Evolutionary conservation across 163 green algal genomes (phyloP), one percentile per base, ranked within the genome.

Genomic region (Chlorella variabilis): DNA sequence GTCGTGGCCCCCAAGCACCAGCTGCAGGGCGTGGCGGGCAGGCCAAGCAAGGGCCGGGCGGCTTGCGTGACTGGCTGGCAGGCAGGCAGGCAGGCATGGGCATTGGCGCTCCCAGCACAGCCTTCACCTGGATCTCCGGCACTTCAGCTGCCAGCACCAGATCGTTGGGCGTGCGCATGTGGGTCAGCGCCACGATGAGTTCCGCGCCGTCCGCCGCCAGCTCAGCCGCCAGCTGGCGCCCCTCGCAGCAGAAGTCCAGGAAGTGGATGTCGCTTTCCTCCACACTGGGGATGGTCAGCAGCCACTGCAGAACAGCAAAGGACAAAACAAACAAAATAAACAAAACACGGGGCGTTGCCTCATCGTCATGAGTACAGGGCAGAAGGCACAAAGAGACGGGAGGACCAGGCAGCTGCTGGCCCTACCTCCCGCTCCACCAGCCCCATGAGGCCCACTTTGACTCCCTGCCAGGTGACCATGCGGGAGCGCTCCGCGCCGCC

Each of bases 81-180:
- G 6, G 31, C 11, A 45, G 5, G 31, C 15, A 5, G 45, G 45
- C 45, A 23, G 11, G 45, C 45, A 54, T 54, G 45, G 15, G 15
- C 15, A 15, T 54, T 54, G 15, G 15, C 45, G 45, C 45, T 54
- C 33, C 33, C 18, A 38, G 3, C 59, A 39, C 29, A 67, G 51
- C 5, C 36, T 54, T 15, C 11, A 70, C 73, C 56, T 96, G 86
- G 31, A 96, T 91, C 34, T 91, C 93, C 0, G 79, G 78, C 38
- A 92, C 89, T 39, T 89, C 62, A 11, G 82, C 68, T 0, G 87
- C 89, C 67, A 97, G 83, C 74, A 82, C 51, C 6, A 89, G 49
- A 79, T 97, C 93, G 77, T 96, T 96, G 49, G 90, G 90, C 23
- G 88, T 85, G n/a, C 93, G 84, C 92, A 97, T 95, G 84, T 97